Base-by-base conservation (phyloP, 257 asterid genomes). In the Osmanthus fragrans region DNA sequence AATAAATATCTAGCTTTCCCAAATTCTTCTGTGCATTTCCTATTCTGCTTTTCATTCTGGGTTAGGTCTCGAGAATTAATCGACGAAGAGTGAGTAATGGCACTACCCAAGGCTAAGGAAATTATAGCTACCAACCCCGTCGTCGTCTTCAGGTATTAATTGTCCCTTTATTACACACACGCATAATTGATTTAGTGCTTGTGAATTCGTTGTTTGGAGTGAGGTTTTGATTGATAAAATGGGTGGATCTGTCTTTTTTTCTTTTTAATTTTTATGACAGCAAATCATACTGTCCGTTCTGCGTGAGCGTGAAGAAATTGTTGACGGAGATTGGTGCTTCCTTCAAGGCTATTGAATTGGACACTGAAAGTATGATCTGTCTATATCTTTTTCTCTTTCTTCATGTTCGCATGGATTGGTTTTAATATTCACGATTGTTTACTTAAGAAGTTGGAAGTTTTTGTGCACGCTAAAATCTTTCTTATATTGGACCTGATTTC, bases 251-350 rank as follows among this genome's bases (percentile, higher is more conserved):
- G 23, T 70, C 64, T 47, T 51, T 71, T 75, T 71, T 40, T 42
- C 16, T 76, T 32, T 3, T 32, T 32, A 30, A 30, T 25, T 25
- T 25, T 1, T 30, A 32, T 32, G 32, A 81, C 97, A 94, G 98
- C 97, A 94, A 94, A 79, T 75, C 91, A 73, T 87, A 72, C 85
- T 94, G 99, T 74, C 92, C 99, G 4, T 94, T 25, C 83, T 91
- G 98, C 87, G 78, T 70, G 32, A 74, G 54, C 72, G 98, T 94
- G 81, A 94, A 94, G 92, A 82, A 91, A 77, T 83, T 94, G 88
- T 86, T 94, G 87, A 78, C 74, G 47, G 81, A 89, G 80, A 77
- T 90, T 33, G 94, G 95, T 42, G 96, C 94, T 21, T 79, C 92
- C 69, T 94, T 76, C 89, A 92, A 92, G 87, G 88, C 82, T 49